These are phyloP conservation scores for Spinellus fusiger DNA, from an alignment of 192 early-diverging fungal species.

Conservation along the genomic window DNA sequence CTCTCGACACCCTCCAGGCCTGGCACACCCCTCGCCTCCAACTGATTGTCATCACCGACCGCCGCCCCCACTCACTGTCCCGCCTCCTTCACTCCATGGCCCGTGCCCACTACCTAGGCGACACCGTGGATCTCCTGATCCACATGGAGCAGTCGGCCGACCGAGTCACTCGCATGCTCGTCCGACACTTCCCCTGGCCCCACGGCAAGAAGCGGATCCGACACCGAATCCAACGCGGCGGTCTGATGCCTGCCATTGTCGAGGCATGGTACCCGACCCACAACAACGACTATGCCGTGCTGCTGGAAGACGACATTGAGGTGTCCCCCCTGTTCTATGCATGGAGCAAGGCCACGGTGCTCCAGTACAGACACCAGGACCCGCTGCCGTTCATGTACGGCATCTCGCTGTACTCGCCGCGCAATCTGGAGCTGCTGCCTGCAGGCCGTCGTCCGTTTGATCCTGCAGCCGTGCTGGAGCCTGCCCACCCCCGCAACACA, in stretches of 20 bases:
- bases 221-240: conserved; percentile 50
- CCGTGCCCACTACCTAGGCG: conserved; percentile 42
- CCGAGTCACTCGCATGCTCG: conserved; percentile 39
- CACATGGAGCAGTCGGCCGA: conserved; percentile 56
- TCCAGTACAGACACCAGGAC: conserved; percentile 49
- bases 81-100: conserved; percentile 45
- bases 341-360: conserved; percentile 51
- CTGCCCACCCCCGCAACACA: conserved; percentile 36
- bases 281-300: conserved; percentile 50
- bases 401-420: conserved; percentile 52
- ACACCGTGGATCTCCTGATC: conserved; percentile 42
- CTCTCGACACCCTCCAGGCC: conserved; percentile 42
- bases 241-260: conserved; percentile 51
- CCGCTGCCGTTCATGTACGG: conserved; percentile 41
- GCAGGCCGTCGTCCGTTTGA: conserved; percentile 45
- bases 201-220: conserved; percentile 43
- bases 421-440: conserved; percentile 43
- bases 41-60: conserved; percentile 49
- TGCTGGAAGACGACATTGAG: conserved; percentile 59
- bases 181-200: conserved; percentile 39
- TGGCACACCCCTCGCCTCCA: conserved; percentile 48
- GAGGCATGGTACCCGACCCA: conserved; percentile 53
- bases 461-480: conserved; percentile 39
- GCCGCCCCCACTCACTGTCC: conserved; percentile 51
- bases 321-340: conserved; percentile 53